Base-by-base conservation (phyloP, 495 filamentous ascomycete genomes). In the Penicillium desertorum region DNA sequence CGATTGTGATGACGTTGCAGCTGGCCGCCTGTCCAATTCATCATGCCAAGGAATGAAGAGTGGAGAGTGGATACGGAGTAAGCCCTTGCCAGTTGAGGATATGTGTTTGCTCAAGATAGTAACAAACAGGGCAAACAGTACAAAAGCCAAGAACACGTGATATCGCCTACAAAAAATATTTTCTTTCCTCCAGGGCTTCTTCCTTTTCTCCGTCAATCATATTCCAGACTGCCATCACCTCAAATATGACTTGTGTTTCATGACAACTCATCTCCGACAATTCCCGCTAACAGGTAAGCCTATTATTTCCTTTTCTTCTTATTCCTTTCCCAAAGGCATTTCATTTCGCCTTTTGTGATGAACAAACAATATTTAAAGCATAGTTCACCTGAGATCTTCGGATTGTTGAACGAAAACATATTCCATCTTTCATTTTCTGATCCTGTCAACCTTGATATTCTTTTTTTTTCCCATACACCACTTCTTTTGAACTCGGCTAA, bases 331-430 rank as follows among this genome's bases (percentile, higher is more conserved):
- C n/a, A 12, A 41, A 39, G 51, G 16, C 25, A 37, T 27, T 29
- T 30, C 5, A 37, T 27, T 29, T 20, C 11, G 39, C 37, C 50
- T 44, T 51, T 53, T 34, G 71, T 79, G 76, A 79, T 79, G 76
- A 79, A 63, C 70, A 74, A 69, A 67, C 45, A 66, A 69, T 69
- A 63, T 65, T 58, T 62, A 66, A 77, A 76, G 76, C 75, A 77
- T 79, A 79, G 76, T 79, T 79, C 76, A 79, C 66, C 75, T 77
- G 75, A 76, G 66, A 66, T 79, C 74, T 77, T 72, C 69, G 70
- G 72, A 72, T 68, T 64, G 51, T 54, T 79, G 75, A 76, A 77
- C 72, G 76, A 79, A 58, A 77, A 76, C 65, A 66, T 64, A 72
- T 67, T 77, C 72, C 76, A 79, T 79, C 73, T 78, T 76, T 73